phyloP scores from a whole-genome alignment of 2,329 filamentous ascomycete genomes.

The Phyllosticta citriasiana region DNA sequence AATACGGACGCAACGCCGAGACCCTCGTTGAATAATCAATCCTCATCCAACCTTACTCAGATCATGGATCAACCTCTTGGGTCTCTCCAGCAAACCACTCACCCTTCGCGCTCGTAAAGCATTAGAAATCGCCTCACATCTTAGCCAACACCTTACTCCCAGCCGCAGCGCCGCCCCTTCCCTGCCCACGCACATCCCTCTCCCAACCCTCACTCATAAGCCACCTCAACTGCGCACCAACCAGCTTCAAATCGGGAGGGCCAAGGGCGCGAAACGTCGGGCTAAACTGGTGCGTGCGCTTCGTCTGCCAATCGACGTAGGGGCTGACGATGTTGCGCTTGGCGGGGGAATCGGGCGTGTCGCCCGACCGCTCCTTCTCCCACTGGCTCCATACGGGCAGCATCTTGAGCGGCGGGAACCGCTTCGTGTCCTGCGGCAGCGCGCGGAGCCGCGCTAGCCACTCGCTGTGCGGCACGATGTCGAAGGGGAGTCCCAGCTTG shows the following conservation, averaged over 20 bases:
- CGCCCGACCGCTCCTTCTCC: background rate
- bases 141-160: background rate
- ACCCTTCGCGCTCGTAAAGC: too few relatives aligned
- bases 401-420: constrained; percentile 22
- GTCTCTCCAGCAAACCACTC: too few relatives aligned
- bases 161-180: background rate
- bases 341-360: background rate
- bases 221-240: background rate
- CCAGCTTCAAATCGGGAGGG: background rate
- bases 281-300: background rate
- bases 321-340: background rate
- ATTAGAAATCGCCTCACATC: background rate
- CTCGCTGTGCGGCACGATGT: constrained; percentile 15
- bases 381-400: constrained; percentile 18
- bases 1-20: too few relatives aligned
- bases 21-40: too few relatives aligned
- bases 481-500: constrained; percentile 27
- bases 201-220: background rate
- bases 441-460: constrained; percentile 20
- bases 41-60: too few relatives aligned
- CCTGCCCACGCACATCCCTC: background rate
- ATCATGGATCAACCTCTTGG: too few relatives aligned
- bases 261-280: background rate
- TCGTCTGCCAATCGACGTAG: background rate
- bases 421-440: constrained; percentile 16